phyloP scores from a whole-genome alignment of 2,329 filamentous ascomycete species.

The Trichophyton mentagrophytes region DNA sequence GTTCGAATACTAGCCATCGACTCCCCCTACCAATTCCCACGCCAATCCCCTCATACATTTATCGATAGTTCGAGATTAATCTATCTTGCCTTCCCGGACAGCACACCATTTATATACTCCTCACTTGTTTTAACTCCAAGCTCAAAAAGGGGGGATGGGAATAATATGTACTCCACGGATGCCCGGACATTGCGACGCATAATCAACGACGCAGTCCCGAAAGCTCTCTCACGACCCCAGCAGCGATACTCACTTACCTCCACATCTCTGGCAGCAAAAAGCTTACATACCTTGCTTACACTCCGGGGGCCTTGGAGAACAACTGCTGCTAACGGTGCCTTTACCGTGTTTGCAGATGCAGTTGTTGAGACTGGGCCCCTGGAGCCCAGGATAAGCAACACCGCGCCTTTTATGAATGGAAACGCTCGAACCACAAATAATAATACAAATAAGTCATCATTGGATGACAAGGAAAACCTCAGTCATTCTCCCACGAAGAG shows the following conservation, averaged over 20 bases:
- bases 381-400: constrained; percentile 27
- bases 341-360: constrained; percentile 63
- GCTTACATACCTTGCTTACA: constrained; percentile 55
- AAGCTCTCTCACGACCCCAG: constrained; percentile 63
- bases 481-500: constrained; percentile 7
- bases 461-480: constrained; percentile 15
- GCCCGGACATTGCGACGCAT: constrained; percentile 54
- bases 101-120: constrained; percentile 61
- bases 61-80: constrained; percentile 58
- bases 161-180: constrained; percentile 32
- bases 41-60: constrained; percentile 25
- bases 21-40: constrained; percentile 58
- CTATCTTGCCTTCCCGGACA: constrained; percentile 71
- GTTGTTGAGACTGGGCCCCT: constrained; percentile 39
- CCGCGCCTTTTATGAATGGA: neutral
- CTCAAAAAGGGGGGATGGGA: constrained; percentile 25
- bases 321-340: constrained; percentile 63
- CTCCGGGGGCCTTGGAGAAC: constrained; percentile 56
- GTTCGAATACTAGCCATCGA: constrained; percentile 70
- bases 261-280: constrained; percentile 58
- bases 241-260: constrained; percentile 57
- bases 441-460: constrained; percentile 21
- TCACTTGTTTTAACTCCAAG: constrained; percentile 36
- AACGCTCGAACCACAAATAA: constrained; percentile 9
- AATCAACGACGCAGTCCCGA: constrained; percentile 66